Conservation (phyloP, 2,329 filamentous ascomycete species). For the Thielaviopsis musarum region DNA sequence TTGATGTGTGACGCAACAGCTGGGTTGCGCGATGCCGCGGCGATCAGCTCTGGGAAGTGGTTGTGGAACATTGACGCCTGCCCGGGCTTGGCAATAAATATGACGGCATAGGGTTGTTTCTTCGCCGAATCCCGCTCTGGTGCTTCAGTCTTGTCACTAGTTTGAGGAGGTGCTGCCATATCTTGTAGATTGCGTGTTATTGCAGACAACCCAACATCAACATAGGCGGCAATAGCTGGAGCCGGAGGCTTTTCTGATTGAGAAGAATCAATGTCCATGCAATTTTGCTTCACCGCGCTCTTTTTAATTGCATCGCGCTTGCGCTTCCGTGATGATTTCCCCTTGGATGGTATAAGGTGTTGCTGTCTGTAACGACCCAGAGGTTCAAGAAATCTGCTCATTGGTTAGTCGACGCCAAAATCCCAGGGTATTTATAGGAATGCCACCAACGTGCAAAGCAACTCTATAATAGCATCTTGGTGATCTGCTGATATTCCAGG, state of each 20-base stretch:
- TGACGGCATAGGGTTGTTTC: slow-evolving; percentile 26
- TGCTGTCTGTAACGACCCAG: slow-evolving; percentile 43
- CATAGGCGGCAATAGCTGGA: slow-evolving; percentile 36
- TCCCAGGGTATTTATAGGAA: not conserved
- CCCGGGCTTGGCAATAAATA: slow-evolving; percentile 42
- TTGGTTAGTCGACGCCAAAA: slow-evolving; percentile 8
- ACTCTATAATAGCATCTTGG: slow-evolving; percentile 47
- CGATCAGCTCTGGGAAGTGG: slow-evolving; percentile 41
- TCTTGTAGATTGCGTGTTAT: slow-evolving; percentile 43
- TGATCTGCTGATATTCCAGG: slow-evolving; percentile 39
- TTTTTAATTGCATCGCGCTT: slow-evolving; percentile 24
- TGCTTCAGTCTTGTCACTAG: not conserved
- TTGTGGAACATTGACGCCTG: slow-evolving; percentile 40
- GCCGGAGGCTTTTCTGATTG: slow-evolving; percentile 13
- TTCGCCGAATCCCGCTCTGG: not conserved
- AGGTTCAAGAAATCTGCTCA: slow-evolving; percentile 40
- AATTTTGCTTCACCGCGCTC: slow-evolving; percentile 14
- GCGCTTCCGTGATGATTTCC: slow-evolving; percentile 39
- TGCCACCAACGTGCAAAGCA: slow-evolving; percentile 43
- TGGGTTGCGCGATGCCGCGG: slow-evolving; percentile 29
- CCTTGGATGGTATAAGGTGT: slow-evolving; percentile 40
- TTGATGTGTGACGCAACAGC: slow-evolving; percentile 27
- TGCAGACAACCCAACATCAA: slow-evolving; percentile 48
- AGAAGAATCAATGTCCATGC: not conserved
- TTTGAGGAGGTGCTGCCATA: slow-evolving; percentile 16